Percentiles rank a stretch among this genome's conserved stretches.
These are phyloP conservation scores for Penicillium sclerotigenum DNA, from an alignment of 2,329 filamentous ascomycete species.

Conservation along the genomic window DNA sequence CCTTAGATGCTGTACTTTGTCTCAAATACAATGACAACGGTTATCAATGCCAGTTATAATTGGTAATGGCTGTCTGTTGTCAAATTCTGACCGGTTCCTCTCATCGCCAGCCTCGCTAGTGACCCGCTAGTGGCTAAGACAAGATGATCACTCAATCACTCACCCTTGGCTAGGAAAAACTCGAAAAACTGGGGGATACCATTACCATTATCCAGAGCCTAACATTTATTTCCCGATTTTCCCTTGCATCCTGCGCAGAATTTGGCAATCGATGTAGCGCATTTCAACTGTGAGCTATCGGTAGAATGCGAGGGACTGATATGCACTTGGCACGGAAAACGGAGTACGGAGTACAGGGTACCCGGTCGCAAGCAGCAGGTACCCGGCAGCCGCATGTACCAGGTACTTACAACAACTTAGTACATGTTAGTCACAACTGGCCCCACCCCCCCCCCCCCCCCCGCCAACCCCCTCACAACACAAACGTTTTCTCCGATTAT, in stretches of 20 bases:
- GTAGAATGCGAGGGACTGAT: slow-evolving; percentile 9
- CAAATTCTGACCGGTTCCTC: slow-evolving; percentile 3
- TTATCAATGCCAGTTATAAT: background rate
- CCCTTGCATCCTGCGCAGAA: slow-evolving; percentile 14
- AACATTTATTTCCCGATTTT: slow-evolving; percentile 5
- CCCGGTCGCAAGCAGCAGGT: background rate
- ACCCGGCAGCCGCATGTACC: background rate
- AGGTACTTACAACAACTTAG: background rate
- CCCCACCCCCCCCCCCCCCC: too few species aligned
- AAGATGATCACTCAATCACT: slow-evolving; percentile 24
- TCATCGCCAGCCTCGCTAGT: slow-evolving; percentile 9
- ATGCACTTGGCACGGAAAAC: background rate
- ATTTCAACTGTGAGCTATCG: slow-evolving; percentile 9
- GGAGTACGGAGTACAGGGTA: background rate
- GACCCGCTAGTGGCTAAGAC: slow-evolving; percentile 11
- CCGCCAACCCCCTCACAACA: too few species aligned
- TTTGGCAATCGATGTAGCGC: background rate
- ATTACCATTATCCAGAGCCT: background rate
- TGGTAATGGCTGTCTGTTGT: background rate
- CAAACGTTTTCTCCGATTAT: too few species aligned
- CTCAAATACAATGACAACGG: background rate
- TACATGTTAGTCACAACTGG: background rate
- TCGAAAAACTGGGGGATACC: background rate
- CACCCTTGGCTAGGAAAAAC: slow-evolving; percentile 10
- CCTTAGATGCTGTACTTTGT: too few species aligned